A percentile compares a stretch with the other conserved stretches of the same genome.
Conservation (phyloP, 2,329 filamentous ascomycete genomes). For the Camptophora hylomeconis region DNA sequence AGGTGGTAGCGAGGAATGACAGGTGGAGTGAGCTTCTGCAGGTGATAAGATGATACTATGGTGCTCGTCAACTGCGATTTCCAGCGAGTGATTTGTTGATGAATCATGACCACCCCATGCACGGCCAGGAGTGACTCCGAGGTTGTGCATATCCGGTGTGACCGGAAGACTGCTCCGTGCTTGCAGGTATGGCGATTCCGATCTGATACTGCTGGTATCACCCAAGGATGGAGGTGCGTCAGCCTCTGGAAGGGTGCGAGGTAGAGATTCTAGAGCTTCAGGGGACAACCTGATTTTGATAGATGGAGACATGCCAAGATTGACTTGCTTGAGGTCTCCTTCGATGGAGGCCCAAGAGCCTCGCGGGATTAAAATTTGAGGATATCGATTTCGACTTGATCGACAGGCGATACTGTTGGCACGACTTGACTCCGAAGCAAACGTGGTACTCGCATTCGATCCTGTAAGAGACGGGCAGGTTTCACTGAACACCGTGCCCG, state of each 20-base stretch:
- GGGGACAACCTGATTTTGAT: conserved; percentile 60
- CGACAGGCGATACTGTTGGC: conserved; percentile 23
- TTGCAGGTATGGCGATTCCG: conserved; percentile 61
- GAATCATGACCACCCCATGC: conserved; percentile 11
- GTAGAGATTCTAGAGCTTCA: conserved; percentile 58
- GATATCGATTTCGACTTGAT: conserved; percentile 37
- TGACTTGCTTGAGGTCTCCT: conserved; percentile 33
- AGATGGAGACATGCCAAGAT: conserved; percentile 32
- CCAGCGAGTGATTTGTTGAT: conserved; percentile 6
- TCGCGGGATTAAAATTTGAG: conserved; percentile 46
- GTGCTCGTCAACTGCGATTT: conserved; percentile 25
- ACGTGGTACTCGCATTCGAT: conserved; percentile 32
- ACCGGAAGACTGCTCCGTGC: conserved; percentile 54
- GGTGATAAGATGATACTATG: conserved; percentile 17
- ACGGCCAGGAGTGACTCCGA: conserved; percentile 8
- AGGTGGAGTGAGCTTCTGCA: conserved; percentile 11
- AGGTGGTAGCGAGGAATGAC: conserved; percentile 5
- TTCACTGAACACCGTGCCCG: conserved; percentile 48
- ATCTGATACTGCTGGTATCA: conserved; percentile 66
- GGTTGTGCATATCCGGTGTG: conserved; percentile 56
- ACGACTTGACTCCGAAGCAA: conserved; percentile 28
- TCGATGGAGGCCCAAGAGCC: conserved; percentile 45
- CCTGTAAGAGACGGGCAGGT: conserved; percentile 30
- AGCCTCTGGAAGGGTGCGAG: conserved; percentile 55
- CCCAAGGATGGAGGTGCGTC: conserved; percentile 81